These are phyloP conservation scores for Fusarium denticulatum DNA, from an alignment of 2,329 filamentous ascomycete genomes.

Conservation along the genomic window DNA sequence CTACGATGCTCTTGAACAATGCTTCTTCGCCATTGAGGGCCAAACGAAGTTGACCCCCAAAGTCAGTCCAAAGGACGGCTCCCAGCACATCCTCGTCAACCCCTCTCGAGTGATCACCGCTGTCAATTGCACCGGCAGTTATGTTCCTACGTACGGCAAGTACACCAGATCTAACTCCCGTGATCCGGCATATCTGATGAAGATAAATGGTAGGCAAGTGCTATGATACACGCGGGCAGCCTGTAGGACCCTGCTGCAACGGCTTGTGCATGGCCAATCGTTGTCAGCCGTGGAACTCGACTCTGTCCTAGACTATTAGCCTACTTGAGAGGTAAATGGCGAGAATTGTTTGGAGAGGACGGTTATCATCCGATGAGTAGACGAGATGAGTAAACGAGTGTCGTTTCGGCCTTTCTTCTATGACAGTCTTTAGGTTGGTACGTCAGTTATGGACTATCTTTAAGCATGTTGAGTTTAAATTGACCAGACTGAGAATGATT, in stretches of 20 bases:
- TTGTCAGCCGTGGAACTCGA: not conserved
- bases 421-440: not conserved
- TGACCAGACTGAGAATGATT: not conserved
- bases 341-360: not conserved
- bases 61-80: not conserved
- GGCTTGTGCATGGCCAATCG: not conserved
- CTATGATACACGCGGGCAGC: not conserved
- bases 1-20: not conserved
- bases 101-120: not conserved
- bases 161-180: not conserved
- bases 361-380: not conserved
- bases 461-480: not conserved
- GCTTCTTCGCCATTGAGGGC: not conserved
- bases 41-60: not conserved
- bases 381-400: not conserved
- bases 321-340: not conserved
- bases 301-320: not conserved
- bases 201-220: not conserved
- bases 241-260: not conserved
- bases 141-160: not conserved
- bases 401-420: not conserved
- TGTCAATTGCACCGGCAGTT: not conserved
- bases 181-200: not conserved
- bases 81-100: not conserved
- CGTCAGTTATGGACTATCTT: not conserved